Conservation (phyloP, 2,329 filamentous ascomycete genomes). For the Aspergillus glaucus region DNA sequence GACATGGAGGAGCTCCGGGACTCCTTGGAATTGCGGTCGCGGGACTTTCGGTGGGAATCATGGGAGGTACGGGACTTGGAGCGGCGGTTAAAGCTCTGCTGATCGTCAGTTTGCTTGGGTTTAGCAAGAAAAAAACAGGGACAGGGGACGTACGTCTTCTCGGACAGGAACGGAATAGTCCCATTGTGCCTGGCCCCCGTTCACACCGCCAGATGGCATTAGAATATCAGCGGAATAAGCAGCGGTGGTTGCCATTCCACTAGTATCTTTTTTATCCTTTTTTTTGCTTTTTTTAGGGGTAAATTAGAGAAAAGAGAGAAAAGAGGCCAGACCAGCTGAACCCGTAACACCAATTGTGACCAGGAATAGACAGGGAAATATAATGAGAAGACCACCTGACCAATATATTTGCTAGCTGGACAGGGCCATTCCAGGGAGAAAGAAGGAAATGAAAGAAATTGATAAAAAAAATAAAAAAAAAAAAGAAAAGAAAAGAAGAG, state of each 20-base stretch:
- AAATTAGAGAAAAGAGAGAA: conserved; percentile 5
- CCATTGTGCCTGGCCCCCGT: conserved; percentile 28
- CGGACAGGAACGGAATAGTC: conserved; percentile 32
- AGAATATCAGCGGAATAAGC: conserved; percentile 35
- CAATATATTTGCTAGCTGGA: background rate
- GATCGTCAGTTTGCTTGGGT: conserved; percentile 10
- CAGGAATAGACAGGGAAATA: background rate
- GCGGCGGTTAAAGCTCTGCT: conserved; percentile 19
- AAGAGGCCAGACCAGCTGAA: conserved; percentile 32
- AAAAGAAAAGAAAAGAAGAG: background rate
- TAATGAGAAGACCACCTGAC: background rate
- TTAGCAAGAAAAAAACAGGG: background rate
- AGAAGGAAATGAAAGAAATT: background rate
- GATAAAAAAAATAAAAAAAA: background rate
- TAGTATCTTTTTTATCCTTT: conserved; percentile 7
- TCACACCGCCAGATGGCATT: conserved; percentile 29
- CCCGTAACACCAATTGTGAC: conserved; percentile 8
- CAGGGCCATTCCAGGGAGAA: conserved; percentile 24
- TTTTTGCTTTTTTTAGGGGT: background rate
- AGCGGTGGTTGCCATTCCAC: conserved; percentile 36
- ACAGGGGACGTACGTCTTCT: conserved; percentile 27
- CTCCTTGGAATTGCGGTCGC: conserved; percentile 28
- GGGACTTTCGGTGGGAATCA: conserved; percentile 28
- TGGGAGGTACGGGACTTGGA: conserved; percentile 32
- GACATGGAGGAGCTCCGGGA: conserved; percentile 36